Percentiles rank a stretch among this genome's conserved stretches.
phyloP scores from a whole-genome alignment of 345 rosid genomes.

The Eucalyptus rudis region DNA sequence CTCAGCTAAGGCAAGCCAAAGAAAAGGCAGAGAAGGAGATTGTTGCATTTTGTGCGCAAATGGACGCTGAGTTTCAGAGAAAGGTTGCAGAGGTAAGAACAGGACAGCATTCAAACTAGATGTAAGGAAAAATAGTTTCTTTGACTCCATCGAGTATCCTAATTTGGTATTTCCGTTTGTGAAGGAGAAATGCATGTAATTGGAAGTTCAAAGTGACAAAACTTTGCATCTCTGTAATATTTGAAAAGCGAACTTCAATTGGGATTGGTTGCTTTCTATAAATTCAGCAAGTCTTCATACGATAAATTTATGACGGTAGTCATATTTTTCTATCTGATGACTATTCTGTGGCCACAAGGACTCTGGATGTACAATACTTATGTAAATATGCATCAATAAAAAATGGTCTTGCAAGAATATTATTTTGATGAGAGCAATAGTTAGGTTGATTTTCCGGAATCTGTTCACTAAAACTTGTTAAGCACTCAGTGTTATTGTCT shows the following conservation, averaged over 20 bases:
- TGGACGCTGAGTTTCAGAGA: conserved; percentile 60
- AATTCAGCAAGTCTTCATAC: background rate
- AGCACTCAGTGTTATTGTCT: background rate
- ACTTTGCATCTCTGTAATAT: background rate
- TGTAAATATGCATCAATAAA: background rate
- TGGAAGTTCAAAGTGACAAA: background rate
- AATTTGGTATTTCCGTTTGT: background rate
- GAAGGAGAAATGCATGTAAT: background rate
- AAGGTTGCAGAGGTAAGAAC: conserved; percentile 53
- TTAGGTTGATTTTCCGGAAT: background rate
- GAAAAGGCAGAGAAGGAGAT: conserved; percentile 74
- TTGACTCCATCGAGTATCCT: background rate
- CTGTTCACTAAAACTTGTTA: background rate
- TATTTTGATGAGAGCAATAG: background rate
- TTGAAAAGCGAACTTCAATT: background rate
- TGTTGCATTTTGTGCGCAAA: conserved; percentile 42
- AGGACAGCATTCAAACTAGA: background rate
- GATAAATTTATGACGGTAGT: background rate
- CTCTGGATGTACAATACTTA: background rate
- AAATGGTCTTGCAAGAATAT: background rate
- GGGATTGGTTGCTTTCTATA: background rate
- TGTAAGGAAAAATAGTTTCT: background rate
- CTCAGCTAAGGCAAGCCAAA: conserved; percentile 77
- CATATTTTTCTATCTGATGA: background rate
- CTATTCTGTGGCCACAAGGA: background rate